Conservation (phyloP, 2,329 filamentous ascomycete genomes). For the Colletotrichum scovillei region DNA sequence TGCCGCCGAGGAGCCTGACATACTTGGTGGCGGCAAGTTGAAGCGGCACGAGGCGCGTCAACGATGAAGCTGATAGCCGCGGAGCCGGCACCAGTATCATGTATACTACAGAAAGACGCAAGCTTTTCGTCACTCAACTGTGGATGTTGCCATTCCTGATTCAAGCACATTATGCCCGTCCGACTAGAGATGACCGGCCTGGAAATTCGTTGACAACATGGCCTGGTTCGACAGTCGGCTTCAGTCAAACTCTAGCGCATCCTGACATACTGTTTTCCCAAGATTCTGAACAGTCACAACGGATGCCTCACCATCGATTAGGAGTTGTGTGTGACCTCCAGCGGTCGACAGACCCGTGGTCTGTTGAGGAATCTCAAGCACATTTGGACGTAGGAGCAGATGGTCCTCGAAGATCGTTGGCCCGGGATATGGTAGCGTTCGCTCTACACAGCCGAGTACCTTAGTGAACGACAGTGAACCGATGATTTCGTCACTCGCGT, state of each 20-base stretch:
- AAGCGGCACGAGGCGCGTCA: background rate
- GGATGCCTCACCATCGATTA: background rate
- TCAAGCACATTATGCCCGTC: background rate
- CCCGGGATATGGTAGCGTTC: background rate
- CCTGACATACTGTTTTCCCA: background rate
- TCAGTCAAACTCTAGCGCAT: background rate
- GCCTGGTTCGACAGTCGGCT: no score
- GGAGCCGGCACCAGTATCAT: background rate
- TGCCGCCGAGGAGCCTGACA: background rate
- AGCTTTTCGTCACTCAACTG: background rate
- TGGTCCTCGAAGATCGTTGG: background rate
- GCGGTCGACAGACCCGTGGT: background rate
- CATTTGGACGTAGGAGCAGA: background rate
- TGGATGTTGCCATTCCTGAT: background rate
- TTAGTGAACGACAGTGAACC: background rate
- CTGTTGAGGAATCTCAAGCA: background rate
- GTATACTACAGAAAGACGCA: background rate
- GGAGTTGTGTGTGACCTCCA: background rate
- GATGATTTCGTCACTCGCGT: background rate
- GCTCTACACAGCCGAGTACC: background rate
- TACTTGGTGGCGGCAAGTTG: background rate
- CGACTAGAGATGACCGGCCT: no score
- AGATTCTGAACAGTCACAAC: background rate
- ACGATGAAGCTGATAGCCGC: background rate
- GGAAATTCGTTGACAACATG: background rate